phyloP scores from a whole-genome alignment of 495 filamentous ascomycete genomes.

The Lepraria neglecta region DNA sequence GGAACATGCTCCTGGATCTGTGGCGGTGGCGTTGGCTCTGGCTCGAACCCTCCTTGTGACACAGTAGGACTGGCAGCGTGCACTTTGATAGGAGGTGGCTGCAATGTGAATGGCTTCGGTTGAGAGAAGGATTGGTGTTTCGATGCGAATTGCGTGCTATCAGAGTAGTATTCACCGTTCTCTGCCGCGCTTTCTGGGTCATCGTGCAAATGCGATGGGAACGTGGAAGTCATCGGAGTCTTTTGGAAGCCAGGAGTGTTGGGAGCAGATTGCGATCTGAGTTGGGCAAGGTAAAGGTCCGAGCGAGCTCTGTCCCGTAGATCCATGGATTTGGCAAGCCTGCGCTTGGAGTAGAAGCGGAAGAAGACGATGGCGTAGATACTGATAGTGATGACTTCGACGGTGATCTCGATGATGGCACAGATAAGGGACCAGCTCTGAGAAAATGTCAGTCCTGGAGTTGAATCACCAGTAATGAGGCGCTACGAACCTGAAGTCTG shows the following conservation, averaged over 20 bases:
- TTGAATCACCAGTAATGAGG: not conserved
- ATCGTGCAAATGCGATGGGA: constrained; percentile 32
- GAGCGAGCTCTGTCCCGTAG: constrained; percentile 86
- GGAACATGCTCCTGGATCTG: constrained; percentile 37
- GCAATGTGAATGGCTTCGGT: constrained; percentile 70
- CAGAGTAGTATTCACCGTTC: constrained; percentile 47
- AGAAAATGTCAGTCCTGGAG: constrained; percentile 27
- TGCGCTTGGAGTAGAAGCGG: constrained; percentile 90
- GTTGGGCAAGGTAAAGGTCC: constrained; percentile 91
- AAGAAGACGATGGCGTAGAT: constrained; percentile 95
- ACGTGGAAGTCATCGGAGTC: constrained; percentile 46
- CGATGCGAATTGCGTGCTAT: constrained; percentile 44
- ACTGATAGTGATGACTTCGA: constrained; percentile 83
- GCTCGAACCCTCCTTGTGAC: constrained; percentile 51
- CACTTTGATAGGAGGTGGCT: constrained; percentile 71
- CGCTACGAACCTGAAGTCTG: constrained; percentile 69
- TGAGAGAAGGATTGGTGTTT: constrained; percentile 34
- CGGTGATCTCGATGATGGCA: constrained; percentile 91
- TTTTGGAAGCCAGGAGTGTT: constrained; percentile 83
- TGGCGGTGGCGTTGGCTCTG: constrained; percentile 28
- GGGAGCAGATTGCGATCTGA: constrained; percentile 84
- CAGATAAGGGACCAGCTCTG: constrained; percentile 95
- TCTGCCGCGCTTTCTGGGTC: constrained; percentile 52
- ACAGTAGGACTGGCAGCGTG: constrained; percentile 68
- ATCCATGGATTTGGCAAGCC: constrained; percentile 93